phyloP scores from a whole-genome alignment of 192 early-diverging fungal genomes.

The Gamsiella multidivaricata region DNA sequence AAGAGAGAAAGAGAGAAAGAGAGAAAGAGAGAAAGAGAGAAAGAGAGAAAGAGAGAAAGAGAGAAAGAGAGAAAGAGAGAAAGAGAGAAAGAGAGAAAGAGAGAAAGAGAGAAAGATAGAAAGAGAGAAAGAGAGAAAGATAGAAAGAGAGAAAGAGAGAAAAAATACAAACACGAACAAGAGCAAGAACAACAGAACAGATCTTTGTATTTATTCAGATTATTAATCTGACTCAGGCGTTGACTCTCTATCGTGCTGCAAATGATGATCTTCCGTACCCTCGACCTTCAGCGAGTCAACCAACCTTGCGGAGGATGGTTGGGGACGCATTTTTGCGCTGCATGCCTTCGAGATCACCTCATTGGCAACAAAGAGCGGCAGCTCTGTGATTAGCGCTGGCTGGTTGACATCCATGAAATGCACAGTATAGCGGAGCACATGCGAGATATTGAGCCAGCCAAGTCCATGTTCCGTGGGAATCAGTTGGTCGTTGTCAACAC shows the following conservation, averaged over 20 bases:
- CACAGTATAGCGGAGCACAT: conserved; percentile 38
- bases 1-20: no score
- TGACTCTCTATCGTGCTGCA: conserved; percentile 23
- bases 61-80: no score
- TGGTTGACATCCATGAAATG: conserved; percentile 40
- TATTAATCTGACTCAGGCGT: conserved; percentile 38
- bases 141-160: neutral
- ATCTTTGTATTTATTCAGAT: neutral
- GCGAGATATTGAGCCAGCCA: conserved; percentile 41
- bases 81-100: no score
- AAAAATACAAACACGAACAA: neutral
- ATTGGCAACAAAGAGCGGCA: conserved; percentile 45
- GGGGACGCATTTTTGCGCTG: conserved; percentile 1
- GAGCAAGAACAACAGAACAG: neutral
- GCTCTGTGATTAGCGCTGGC: conserved; percentile 20
- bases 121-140: no score
- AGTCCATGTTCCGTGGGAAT: conserved; percentile 47
- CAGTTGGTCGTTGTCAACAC: conserved; percentile 46
- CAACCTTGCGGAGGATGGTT: conserved; percentile 6
- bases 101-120: no score
- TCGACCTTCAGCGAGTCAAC: conserved; percentile 19
- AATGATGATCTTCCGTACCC: conserved; percentile 22
- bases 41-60: no score
- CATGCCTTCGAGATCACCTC: conserved; percentile 17
- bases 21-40: no score